Percentiles rank a stretch among this genome's conserved stretches.
Evolutionary conservation across 2,329 filamentous ascomycete species (phyloP).

Genomic region (Fusarium nodosum): DNA sequence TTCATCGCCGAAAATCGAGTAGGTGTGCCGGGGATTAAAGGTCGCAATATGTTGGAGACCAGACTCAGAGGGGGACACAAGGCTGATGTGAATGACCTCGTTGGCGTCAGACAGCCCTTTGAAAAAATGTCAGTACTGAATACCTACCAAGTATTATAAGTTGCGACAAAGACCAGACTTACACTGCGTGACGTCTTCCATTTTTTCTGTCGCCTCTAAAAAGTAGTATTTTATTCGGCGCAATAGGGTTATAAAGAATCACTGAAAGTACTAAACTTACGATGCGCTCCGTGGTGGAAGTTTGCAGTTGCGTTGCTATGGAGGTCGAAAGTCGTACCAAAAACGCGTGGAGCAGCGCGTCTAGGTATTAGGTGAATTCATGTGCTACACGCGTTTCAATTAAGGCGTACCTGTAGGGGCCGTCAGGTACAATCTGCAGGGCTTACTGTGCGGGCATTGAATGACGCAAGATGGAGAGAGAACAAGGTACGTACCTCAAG

Average conservation of each 20-base stretch:
- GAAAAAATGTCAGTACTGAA: constrained; percentile 37
- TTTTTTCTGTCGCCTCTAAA: constrained; percentile 21
- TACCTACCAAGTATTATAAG: neutral
- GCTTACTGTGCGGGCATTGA: neutral
- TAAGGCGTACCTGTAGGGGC: constrained; percentile 17
- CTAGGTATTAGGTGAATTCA: constrained; percentile 5
- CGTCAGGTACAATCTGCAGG: neutral
- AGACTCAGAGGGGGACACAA: constrained; percentile 64
- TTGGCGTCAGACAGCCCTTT: constrained; percentile 72
- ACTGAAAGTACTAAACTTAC: neutral
- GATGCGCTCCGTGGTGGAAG: constrained; percentile 27
- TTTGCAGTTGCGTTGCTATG: constrained; percentile 34
- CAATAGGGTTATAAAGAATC: neutral
- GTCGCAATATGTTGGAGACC: constrained; percentile 70
- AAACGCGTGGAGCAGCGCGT: constrained; percentile 33
- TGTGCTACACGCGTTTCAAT: constrained; percentile 40
- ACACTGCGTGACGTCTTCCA: constrained; percentile 56
- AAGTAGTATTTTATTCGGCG: constrained; percentile 10
- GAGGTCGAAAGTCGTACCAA: constrained; percentile 14
- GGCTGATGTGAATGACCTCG: constrained; percentile 72
- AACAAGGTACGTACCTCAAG: constrained; percentile 23
- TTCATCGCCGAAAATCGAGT: constrained; percentile 92
- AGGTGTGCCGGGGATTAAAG: constrained; percentile 90
- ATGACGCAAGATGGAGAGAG: constrained; percentile 44
- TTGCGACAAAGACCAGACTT: constrained; percentile 34